Conservation (phyloP, 208 protist species). For the Acanthamoeba royreba region DNA sequence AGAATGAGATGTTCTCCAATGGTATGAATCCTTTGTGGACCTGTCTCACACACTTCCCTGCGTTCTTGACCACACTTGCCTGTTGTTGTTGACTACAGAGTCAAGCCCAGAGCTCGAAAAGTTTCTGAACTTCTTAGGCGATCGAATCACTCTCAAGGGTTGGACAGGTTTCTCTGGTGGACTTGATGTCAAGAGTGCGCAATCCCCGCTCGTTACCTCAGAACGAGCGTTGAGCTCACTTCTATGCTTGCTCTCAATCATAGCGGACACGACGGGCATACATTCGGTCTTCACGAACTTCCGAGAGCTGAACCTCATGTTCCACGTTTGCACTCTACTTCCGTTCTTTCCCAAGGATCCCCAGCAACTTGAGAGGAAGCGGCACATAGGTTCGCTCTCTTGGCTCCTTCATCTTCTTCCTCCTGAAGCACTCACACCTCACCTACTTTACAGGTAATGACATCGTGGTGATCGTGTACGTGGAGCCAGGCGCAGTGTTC, state of each 20-base stretch:
- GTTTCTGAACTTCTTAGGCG: conserved; percentile 48
- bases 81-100: not conserved
- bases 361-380: conserved; percentile 45
- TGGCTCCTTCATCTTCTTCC: not conserved
- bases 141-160: conserved; percentile 42
- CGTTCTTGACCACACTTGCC: not conserved
- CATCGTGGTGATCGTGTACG: conserved; percentile 48
- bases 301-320: conserved; percentile 38
- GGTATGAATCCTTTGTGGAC: not conserved
- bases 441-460: not conserved
- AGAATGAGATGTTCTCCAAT: conserved; percentile 50
- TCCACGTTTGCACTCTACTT: conserved; percentile 37
- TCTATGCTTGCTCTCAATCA: not conserved
- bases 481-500: conserved; percentile 3
- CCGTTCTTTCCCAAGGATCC: conserved; percentile 24
- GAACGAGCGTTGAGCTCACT: not conserved
- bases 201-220: not conserved
- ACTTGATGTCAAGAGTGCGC: conserved; percentile 47
- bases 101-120: conserved; percentile 19
- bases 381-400: not conserved
- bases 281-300: conserved; percentile 26
- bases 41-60: not conserved
- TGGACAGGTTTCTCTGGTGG: conserved; percentile 44
- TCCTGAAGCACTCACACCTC: not conserved
- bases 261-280: conserved; percentile 38